Percentiles rank a stretch among this genome's conserved stretches.
These are phyloP conservation scores for Colletotrichum somersetense DNA, from an alignment of 2,329 filamentous ascomycete genomes.

Conservation along the genomic window DNA sequence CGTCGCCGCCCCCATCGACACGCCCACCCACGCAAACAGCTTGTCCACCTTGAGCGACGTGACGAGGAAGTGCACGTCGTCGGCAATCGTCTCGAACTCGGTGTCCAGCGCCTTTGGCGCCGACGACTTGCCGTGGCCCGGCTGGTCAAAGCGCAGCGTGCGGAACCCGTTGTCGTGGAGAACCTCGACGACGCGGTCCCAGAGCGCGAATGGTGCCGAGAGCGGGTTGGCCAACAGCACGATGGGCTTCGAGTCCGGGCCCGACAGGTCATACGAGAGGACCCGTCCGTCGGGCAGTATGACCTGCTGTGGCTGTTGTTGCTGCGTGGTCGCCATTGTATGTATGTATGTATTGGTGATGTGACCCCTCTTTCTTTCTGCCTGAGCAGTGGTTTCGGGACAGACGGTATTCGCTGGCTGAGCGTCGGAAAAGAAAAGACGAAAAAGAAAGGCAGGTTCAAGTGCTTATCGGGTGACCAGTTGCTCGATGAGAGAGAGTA, in stretches of 20 bases:
- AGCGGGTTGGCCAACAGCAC: slow-evolving; percentile 58
- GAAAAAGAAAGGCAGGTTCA: neutral
- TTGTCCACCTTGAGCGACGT: slow-evolving; percentile 48
- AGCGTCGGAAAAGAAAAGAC: neutral
- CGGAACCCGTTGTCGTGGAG: slow-evolving; percentile 53
- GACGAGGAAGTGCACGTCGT: slow-evolving; percentile 54
- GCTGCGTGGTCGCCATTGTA: slow-evolving; percentile 43
- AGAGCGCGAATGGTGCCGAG: slow-evolving; percentile 51
- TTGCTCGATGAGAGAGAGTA: neutral
- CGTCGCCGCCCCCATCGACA: slow-evolving; percentile 59
- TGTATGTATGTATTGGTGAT: too few species aligned
- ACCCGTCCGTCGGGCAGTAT: slow-evolving; percentile 47
- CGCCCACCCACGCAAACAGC: slow-evolving; percentile 58
- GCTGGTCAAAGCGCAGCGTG: slow-evolving; percentile 59
- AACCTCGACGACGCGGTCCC: slow-evolving; percentile 55
- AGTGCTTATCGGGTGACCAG: neutral
- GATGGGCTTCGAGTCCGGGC: slow-evolving; percentile 46
- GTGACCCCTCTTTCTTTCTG: slow-evolving; percentile 34
- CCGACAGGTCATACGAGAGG: slow-evolving; percentile 49
- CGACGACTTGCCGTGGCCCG: slow-evolving; percentile 57
- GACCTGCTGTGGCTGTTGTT: slow-evolving; percentile 18
- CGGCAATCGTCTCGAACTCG: slow-evolving; percentile 55
- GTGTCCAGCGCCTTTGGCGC: slow-evolving; percentile 51
- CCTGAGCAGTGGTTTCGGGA: neutral
- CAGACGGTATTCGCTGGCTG: neutral